Evolutionary conservation across 1,284 basidiomycete genomes (phyloP).

Genomic region (Cryptococcus jaspeensis): DNA sequence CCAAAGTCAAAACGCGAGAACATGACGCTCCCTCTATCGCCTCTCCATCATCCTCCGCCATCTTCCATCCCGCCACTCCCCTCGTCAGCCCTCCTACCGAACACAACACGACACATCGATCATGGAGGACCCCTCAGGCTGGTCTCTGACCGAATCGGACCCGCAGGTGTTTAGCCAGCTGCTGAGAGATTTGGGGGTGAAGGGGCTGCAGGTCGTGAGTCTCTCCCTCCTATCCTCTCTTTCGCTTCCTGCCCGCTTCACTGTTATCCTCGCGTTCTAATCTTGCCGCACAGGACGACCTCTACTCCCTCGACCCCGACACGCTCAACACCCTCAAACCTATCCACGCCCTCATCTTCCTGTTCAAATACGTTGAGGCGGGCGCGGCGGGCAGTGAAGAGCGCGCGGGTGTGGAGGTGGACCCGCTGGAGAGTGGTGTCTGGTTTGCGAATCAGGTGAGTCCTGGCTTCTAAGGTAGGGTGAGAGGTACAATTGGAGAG

Average conservation of each 20-base stretch:
- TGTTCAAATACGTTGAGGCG: constrained; percentile 83
- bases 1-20: neutral
- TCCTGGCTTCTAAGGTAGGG: neutral
- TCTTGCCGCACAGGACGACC: constrained; percentile 60
- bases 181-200: constrained; percentile 52
- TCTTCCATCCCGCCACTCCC: too few species aligned
- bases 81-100: neutral
- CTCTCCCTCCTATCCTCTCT: neutral
- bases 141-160: constrained; percentile 53
- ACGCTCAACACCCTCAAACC: constrained; percentile 71
- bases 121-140: constrained; percentile 48
- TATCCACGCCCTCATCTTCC: constrained; percentile 81
- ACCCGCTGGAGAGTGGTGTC: constrained; percentile 68
- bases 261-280: constrained; percentile 61
- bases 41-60: too few species aligned
- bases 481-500: too few species aligned
- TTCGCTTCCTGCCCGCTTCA: neutral
- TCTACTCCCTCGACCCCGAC: constrained; percentile 78
- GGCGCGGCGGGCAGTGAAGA: constrained; percentile 51
- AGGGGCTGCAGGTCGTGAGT: constrained; percentile 54
- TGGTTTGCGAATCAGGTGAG: constrained; percentile 80
- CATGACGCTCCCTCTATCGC: neutral
- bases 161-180: constrained; percentile 54
- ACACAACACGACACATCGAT: neutral
- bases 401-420: constrained; percentile 53